Base-by-base conservation (phyloP, 495 filamentous ascomycete species). In the Penicillium macrosclerotiorum region DNA sequence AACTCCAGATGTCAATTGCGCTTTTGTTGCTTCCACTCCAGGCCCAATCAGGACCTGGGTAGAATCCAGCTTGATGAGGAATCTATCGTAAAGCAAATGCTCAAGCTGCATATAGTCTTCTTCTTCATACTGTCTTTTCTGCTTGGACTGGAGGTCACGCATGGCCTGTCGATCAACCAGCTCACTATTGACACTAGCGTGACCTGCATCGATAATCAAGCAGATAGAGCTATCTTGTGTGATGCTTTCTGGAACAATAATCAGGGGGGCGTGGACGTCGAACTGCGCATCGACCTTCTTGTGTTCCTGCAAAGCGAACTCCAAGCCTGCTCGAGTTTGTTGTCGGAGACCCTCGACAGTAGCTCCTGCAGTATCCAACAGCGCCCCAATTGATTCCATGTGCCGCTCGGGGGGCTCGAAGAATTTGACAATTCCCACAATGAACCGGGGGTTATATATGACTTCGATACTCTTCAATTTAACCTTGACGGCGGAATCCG, bases 201-300 rank as follows among this genome's bases (percentile, higher is more conserved):
- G 93, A 77, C 93, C 93, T 25, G 93, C 93, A 69, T 98, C 93
- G 19, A 98, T 60, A 46, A 98, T 96, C 37, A 98, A 69, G 62
- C 93, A 97, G 13, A 89, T 83, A 4, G 88, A 84, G 42, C 74
- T 83, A 52, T 85, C 77, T 43, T 83, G 76, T 2, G 85, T 92
- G 52, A 96, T 90, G 52, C 84, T 94, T 57, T 97, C 89, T 0
- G 93, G 93, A 14, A 98, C 81, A 51, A 98, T 97, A 55, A 98
- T 95, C 12, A 98, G 75, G 29, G 93, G 93, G 5, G 93, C 93
- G 60, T 95, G 90, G 8, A 98, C 81, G 69, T 98, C 94, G 34
- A 98, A 77, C 53, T 96, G 90, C 3, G 90, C 90, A 63, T 97
- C 94, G 45, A 98, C 82, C 11, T 93, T 97, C 75, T 96, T 97